These are phyloP conservation scores for Albifimbria verrucaria DNA, from an alignment of 2,329 filamentous ascomycete genomes.

Conservation along the genomic window DNA sequence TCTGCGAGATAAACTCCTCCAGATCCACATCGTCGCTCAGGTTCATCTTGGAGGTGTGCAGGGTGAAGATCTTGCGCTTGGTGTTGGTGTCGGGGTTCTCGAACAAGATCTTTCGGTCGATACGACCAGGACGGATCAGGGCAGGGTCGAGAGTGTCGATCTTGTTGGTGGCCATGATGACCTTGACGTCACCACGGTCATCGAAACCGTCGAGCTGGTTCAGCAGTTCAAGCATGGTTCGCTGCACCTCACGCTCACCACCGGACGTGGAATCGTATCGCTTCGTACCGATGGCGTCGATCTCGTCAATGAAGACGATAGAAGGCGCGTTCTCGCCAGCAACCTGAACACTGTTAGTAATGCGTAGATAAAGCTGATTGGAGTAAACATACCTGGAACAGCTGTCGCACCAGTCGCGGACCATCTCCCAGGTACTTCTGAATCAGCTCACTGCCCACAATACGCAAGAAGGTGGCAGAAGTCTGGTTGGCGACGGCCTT, in stretches of 20 bases:
- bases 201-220: conserved; percentile 99
- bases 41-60: conserved; percentile 99
- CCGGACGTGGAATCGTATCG: conserved; percentile 97
- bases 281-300: conserved; percentile 98
- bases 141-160: conserved; percentile 97
- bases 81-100: conserved; percentile 77
- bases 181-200: conserved; percentile 97
- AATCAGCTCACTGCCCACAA: conserved; percentile 94
- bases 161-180: conserved; percentile 99
- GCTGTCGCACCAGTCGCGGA: conserved; percentile 87
- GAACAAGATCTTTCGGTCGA: conserved; percentile 92
- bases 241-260: conserved; percentile 94
- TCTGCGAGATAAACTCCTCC: conserved; percentile 97
- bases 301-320: conserved; percentile 99
- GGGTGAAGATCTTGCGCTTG: conserved; percentile 93
- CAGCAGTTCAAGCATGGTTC: conserved; percentile 96
- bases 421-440: conserved; percentile 99
- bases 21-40: conserved; percentile 95
- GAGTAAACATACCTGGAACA: conserved; percentile 67
- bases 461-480: conserved; percentile 96
- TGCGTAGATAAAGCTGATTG: not conserved
- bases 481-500: conserved; percentile 99
- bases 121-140: conserved; percentile 93
- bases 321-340: conserved; percentile 94
- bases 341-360: conserved; percentile 49